Evolutionary conservation across 768 basidiomycete species (phyloP).

Genomic region (Leccinum incarnatum): DNA sequence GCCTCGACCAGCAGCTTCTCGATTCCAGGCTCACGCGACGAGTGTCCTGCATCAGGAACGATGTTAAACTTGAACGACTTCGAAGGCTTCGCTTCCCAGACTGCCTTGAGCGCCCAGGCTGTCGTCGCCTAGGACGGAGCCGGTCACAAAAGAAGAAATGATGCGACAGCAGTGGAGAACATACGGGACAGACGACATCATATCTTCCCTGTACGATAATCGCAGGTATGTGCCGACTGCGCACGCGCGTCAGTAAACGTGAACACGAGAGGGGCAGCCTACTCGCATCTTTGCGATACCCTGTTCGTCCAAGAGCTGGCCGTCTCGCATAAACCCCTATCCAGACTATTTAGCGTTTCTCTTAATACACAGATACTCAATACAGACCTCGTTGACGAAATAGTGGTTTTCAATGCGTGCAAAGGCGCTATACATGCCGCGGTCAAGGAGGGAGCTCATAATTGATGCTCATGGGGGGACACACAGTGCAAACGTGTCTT

Average conservation of each 20-base stretch:
- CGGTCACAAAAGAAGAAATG: background rate
- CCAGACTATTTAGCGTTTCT: conserved; percentile 2
- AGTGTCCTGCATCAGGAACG: conserved; percentile 87
- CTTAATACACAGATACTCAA: background rate
- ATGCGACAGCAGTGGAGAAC: conserved; percentile 19
- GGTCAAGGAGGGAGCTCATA: conserved; percentile 6
- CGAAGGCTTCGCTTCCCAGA: conserved; percentile 69
- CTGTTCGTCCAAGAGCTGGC: conserved; percentile 80
- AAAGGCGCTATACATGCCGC: conserved; percentile 58
- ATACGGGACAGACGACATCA: conserved; percentile 83
- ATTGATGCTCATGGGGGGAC: conserved; percentile 20
- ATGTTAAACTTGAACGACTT: conserved; percentile 46
- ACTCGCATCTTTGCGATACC: conserved; percentile 85
- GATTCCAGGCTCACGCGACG: conserved; percentile 70
- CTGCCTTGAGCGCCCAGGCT: conserved; percentile 77
- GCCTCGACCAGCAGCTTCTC: conserved; percentile 69
- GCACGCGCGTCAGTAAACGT: conserved; percentile 5
- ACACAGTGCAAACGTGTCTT: conserved; percentile 76
- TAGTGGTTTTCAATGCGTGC: conserved; percentile 90
- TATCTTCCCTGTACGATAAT: conserved; percentile 85
- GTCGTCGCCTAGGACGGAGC: conserved; percentile 60
- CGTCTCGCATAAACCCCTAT: conserved; percentile 84
- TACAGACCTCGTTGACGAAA: conserved; percentile 72
- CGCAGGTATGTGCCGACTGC: conserved; percentile 83
- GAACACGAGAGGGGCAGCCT: background rate